phyloP scores from a whole-genome alignment of 2,329 filamentous ascomycete genomes.

The Colletotrichum sojae region DNA sequence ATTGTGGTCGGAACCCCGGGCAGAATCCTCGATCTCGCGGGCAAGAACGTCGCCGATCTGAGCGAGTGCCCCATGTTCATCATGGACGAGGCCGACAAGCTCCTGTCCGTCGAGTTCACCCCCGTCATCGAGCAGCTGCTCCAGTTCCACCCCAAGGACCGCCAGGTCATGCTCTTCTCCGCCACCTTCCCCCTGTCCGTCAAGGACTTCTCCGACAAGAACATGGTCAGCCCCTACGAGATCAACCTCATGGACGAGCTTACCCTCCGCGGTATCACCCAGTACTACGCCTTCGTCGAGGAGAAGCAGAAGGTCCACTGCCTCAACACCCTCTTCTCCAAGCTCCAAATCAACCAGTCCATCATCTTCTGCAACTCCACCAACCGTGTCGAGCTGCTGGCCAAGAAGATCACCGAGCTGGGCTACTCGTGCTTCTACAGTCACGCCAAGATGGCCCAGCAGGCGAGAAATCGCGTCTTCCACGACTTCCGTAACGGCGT shows the following conservation, averaged over 20 bases:
- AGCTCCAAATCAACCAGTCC: slow-evolving; percentile 99
- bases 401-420: slow-evolving; percentile 99
- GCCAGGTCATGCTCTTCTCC: slow-evolving; percentile 99
- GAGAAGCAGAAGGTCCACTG: slow-evolving; percentile 99
- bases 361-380: slow-evolving; percentile 99
- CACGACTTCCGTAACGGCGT: slow-evolving; percentile 99
- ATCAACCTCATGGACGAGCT: slow-evolving; percentile 99
- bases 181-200: slow-evolving; percentile 98
- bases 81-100: slow-evolving; percentile 99
- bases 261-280: slow-evolving; percentile 96
- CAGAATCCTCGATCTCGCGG: slow-evolving; percentile 94
- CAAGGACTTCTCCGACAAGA: slow-evolving; percentile 98
- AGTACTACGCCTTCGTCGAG: slow-evolving; percentile 99
- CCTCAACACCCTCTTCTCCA: slow-evolving; percentile 98
- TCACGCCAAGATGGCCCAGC: slow-evolving; percentile 97
- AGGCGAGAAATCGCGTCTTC: slow-evolving; percentile 97
- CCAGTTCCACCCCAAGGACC: slow-evolving; percentile 95
- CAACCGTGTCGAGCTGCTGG: slow-evolving; percentile 95
- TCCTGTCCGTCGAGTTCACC: slow-evolving; percentile 96
- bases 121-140: slow-evolving; percentile 97
- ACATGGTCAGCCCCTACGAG: slow-evolving; percentile 96
- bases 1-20: slow-evolving; percentile 98
- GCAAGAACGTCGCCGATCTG: slow-evolving; percentile 96
- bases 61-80: slow-evolving; percentile 98
- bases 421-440: slow-evolving; percentile 99